phyloP scores from a whole-genome alignment of 768 basidiomycete species.

The Lentinula detonsa region DNA sequence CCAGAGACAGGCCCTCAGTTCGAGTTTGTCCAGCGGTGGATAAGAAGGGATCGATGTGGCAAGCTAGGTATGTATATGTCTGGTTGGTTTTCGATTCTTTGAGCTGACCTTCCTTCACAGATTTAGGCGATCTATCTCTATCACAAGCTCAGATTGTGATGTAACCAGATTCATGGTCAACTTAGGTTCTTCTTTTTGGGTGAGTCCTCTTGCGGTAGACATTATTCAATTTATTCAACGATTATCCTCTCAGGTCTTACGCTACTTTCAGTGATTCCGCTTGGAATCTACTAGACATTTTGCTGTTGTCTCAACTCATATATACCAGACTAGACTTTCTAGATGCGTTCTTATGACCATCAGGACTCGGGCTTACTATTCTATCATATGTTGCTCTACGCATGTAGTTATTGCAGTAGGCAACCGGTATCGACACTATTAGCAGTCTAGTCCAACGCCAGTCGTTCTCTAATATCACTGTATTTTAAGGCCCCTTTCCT shows the following conservation, averaged over 20 bases:
- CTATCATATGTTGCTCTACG: background rate
- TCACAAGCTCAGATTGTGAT: background rate
- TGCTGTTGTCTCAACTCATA: background rate
- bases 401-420: conserved; percentile 8
- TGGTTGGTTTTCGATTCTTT: no score
- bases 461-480: background rate
- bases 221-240: background rate
- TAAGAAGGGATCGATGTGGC: background rate
- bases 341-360: conserved; percentile 1
- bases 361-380: background rate
- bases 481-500: background rate
- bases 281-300: background rate
- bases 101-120: background rate
- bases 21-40: conserved; percentile 47
- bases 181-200: background rate
- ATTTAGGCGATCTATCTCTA: background rate
- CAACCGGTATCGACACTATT: background rate
- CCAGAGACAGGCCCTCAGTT: conserved; percentile 78
- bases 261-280: background rate
- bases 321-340: background rate
- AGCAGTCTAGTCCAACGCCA: background rate
- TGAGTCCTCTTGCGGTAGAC: background rate
- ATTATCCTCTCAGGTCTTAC: background rate
- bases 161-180: background rate
- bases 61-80: background rate